Percentiles rank a stretch among this genome's conserved stretches.
phyloP scores from a whole-genome alignment of 225 moss, liverwort and hornwort species.

The Asterella californica region DNA sequence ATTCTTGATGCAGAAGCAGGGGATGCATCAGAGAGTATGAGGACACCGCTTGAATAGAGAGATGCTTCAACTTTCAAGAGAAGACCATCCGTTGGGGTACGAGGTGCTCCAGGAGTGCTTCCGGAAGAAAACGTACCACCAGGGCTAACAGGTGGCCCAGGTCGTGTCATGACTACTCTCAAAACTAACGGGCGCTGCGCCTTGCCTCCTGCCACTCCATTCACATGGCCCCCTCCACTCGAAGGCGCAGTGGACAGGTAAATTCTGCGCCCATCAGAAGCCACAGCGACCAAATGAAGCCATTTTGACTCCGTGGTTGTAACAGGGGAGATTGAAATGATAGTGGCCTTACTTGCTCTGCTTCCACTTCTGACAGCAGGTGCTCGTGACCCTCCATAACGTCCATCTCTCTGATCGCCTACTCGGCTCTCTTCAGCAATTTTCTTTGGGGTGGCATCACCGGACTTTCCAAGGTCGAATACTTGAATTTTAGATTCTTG shows the following conservation, averaged over 20 bases:
- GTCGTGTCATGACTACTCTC: constrained; percentile 88
- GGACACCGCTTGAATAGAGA: constrained; percentile 85
- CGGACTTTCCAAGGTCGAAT: constrained; percentile 81
- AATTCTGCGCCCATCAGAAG: constrained; percentile 95
- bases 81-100: constrained; percentile 65
- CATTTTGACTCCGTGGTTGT: constrained; percentile 89
- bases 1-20: constrained; percentile 70
- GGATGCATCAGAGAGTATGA: constrained; percentile 87
- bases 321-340: constrained; percentile 80
- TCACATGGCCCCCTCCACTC: constrained; percentile 60
- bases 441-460: constrained; percentile 73
- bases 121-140: constrained; percentile 52
- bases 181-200: constrained; percentile 77
- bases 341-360: constrained; percentile 64
- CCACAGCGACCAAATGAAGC: constrained; percentile 86
- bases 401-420: constrained; percentile 88
- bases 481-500: constrained; percentile 96
- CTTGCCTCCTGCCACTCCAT: constrained; percentile 49
- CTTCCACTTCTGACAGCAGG: constrained; percentile 41
- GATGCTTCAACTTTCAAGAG: constrained; percentile 84
- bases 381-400: constrained; percentile 57
- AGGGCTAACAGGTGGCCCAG: constrained; percentile 76
- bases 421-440: constrained; percentile 94
- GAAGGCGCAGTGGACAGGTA: constrained; percentile 84
- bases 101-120: constrained; percentile 52